A percentile compares a stretch with the other conserved stretches of the same genome.
phyloP scores from a whole-genome alignment of 192 early-diverging fungal species.

The Podila verticillata region DNA sequence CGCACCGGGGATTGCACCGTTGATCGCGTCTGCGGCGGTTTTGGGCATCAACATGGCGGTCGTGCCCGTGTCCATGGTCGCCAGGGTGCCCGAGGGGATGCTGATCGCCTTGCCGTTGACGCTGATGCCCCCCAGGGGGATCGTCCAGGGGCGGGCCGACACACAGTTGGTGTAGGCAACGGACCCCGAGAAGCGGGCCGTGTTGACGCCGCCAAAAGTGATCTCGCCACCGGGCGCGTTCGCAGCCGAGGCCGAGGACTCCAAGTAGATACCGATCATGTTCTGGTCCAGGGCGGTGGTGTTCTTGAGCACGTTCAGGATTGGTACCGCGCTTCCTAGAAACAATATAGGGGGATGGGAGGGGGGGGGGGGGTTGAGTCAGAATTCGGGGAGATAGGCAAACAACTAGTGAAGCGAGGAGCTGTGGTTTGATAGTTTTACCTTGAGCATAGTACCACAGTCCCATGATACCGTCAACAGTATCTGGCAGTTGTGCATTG shows the following conservation, averaged over 20 bases:
- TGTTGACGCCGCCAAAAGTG: conserved; percentile 35
- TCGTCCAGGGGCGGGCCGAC: conserved; percentile 25
- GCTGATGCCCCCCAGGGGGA: conserved; percentile 21
- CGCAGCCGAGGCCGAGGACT: no score
- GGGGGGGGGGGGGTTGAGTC: no score
- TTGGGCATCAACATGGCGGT: conserved; percentile 60
- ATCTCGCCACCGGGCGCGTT: conserved; percentile 31
- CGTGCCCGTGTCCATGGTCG: conserved; percentile 70
- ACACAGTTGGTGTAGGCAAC: conserved; percentile 28
- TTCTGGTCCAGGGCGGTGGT: conserved; percentile 10
- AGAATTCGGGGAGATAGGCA: neutral
- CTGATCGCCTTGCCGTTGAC: conserved; percentile 18
- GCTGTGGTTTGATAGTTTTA: neutral
- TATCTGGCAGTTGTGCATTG: neutral
- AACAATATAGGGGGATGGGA: neutral
- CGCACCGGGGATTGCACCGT: conserved; percentile 54
- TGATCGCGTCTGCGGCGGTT: conserved; percentile 41
- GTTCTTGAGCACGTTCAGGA: conserved; percentile 30
- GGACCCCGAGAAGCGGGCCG: conserved; percentile 16
- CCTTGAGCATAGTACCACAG: conserved; percentile 18
- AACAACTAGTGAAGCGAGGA: neutral
- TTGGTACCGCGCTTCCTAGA: neutral
- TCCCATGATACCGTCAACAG: conserved; percentile 38
- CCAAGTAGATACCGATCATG: conserved; percentile 23
- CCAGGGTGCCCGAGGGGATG: neutral